Base-by-base conservation (phyloP, 306 rosid species). In the Trifolium fragiferum region DNA sequence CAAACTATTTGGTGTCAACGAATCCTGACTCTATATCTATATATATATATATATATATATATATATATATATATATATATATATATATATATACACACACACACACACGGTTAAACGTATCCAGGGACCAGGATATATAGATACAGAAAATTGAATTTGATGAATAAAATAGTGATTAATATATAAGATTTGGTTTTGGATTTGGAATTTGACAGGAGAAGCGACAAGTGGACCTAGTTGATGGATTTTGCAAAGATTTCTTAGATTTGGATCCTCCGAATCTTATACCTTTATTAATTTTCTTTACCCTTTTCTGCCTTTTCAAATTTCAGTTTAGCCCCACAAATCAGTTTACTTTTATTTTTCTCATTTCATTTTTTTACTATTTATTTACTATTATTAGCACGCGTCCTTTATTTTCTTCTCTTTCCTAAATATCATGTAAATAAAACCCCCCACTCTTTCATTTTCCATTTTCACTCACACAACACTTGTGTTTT, bases 231-330 rank as follows among this genome's bases (percentile, higher is more conserved):
- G 88, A 77, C 78, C 66, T 65, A 60, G 72, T 67, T 68, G 70
- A 70, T 85, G 80, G 96, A 90, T 90, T 90, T 90, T 90, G 82
- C 84, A 57, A 72, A 84, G 86, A 87, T 90, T 91, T 89, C 82
- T n/a, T 57, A 87, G 85, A 88, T 88, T 84, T 84, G 86, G 96
- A 93, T 90, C 90, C 89, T 90, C 89, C 86, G 88, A 89, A 93
- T 93, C 97, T 84, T 76, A 69, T 81, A 85, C 79, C 89, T 92
- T 78, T 84, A 73, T 84, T 87, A 70, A 74, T 54, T 68, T 62
- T n/a, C 82, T 78, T 58, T 53, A 5, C 47, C 46, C 59, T 58
- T 70, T 57, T 67, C 40, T 57, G 40, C 73, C 41, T 47, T 68
- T 68, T 60, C 41, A 32, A 32, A 10, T 69, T 32, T 20, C 16